These are phyloP conservation scores for Aspergillus sp. DNA, from an alignment of 2,329 filamentous ascomycete genomes.

Conservation along the genomic window DNA sequence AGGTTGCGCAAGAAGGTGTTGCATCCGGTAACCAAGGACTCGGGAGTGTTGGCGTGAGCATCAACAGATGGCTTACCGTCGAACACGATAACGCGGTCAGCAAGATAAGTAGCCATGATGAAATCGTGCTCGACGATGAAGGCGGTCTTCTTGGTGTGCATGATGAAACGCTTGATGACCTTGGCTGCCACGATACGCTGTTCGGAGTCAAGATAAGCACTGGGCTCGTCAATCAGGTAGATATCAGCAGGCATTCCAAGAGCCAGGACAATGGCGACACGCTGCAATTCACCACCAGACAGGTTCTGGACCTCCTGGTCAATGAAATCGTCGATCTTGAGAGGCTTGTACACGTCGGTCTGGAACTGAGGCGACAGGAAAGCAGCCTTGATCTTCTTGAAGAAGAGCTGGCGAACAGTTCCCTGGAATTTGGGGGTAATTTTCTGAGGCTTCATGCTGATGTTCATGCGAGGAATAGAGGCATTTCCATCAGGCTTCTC, in stretches of 20 bases:
- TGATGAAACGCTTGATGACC: slow-evolving; percentile 99
- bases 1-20: slow-evolving; percentile 96
- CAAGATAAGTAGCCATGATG: slow-evolving; percentile 85
- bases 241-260: slow-evolving; percentile 95
- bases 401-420: slow-evolving; percentile 96
- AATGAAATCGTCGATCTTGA: slow-evolving; percentile 98
- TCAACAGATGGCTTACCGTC: slow-evolving; percentile 90
- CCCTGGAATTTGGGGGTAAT: slow-evolving; percentile 98
- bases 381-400: slow-evolving; percentile 98
- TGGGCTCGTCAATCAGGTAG: slow-evolving; percentile 97
- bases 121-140: slow-evolving; percentile 99
- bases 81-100: slow-evolving; percentile 98
- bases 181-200: slow-evolving; percentile 97
- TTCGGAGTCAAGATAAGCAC: slow-evolving; percentile 96
- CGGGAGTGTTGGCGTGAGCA: slow-evolving; percentile 83
- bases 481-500: slow-evolving; percentile 83
- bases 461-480: slow-evolving; percentile 89
- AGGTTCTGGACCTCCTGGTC: slow-evolving; percentile 99
- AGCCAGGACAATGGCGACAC: slow-evolving; percentile 97
- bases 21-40: slow-evolving; percentile 92
- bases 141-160: slow-evolving; percentile 99
- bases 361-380: slow-evolving; percentile 98
- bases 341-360: slow-evolving; percentile 98
- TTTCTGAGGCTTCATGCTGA: slow-evolving; percentile 99
- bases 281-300: slow-evolving; percentile 98